Percentiles rank a stretch among this genome's conserved stretches.
Conservation (phyloP, 2,329 filamentous ascomycete species). For the Cladophialophora immunda region DNA sequence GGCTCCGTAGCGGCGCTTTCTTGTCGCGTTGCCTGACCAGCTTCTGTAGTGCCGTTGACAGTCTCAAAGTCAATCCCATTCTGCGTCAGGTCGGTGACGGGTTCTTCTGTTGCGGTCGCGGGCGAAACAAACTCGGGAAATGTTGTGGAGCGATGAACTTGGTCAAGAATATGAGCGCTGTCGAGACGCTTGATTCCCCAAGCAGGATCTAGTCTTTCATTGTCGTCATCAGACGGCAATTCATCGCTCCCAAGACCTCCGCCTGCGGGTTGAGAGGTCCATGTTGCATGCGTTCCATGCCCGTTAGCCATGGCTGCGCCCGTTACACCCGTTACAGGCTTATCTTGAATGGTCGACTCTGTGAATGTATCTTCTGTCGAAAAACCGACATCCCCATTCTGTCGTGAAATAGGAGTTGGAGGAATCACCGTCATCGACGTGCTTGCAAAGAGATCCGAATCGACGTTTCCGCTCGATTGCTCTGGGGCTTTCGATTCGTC, state of each 20-base stretch:
- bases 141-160: constrained; percentile 37
- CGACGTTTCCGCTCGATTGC: neutral
- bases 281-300: constrained; percentile 2
- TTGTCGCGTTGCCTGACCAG: neutral
- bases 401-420: constrained; percentile 20
- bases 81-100: neutral
- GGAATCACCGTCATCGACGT: constrained; percentile 21
- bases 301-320: neutral
- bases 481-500: neutral
- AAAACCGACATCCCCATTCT: neutral
- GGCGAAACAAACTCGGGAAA: constrained; percentile 34
- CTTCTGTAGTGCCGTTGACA: constrained; percentile 8
- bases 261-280: constrained; percentile 11
- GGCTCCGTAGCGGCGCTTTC: constrained; percentile 14
- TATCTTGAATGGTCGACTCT: neutral
- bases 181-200: constrained; percentile 39
- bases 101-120: neutral
- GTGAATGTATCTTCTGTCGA: neutral
- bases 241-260: constrained; percentile 27
- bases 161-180: constrained; percentile 35
- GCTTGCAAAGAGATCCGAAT: constrained; percentile 5
- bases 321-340: neutral
- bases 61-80: constrained; percentile 8
- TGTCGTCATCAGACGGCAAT: constrained; percentile 34
- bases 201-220: constrained; percentile 39